phyloP scores from a whole-genome alignment of 2,329 filamentous ascomycete species.

The Sporothrix inflata region DNA sequence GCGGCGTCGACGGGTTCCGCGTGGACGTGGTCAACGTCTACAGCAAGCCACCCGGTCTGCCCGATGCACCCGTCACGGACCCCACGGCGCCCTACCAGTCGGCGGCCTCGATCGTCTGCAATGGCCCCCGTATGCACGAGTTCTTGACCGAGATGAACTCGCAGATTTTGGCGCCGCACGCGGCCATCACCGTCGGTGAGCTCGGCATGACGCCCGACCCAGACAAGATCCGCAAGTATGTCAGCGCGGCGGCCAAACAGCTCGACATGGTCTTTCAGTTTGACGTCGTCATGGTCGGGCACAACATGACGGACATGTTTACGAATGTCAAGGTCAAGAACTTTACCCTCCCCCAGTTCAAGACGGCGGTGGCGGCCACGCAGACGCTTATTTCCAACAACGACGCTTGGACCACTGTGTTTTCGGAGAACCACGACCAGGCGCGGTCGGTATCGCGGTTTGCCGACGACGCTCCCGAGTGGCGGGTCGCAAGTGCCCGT shows the following conservation, averaged over 20 bases:
- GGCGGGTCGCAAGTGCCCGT: slow-evolving; percentile 52
- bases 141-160: slow-evolving; percentile 68
- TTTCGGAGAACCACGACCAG: slow-evolving; percentile 67
- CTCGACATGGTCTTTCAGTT: slow-evolving; percentile 73
- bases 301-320: slow-evolving; percentile 52
- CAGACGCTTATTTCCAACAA: slow-evolving; percentile 56
- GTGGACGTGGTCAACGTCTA: slow-evolving; percentile 76
- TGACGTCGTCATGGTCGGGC: slow-evolving; percentile 64
- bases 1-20: slow-evolving; percentile 73
- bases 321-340: slow-evolving; percentile 48
- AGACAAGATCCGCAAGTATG: slow-evolving; percentile 61
- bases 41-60: slow-evolving; percentile 61
- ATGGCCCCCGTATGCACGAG: slow-evolving; percentile 70
- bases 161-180: slow-evolving; percentile 60
- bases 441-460: slow-evolving; percentile 59
- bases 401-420: slow-evolving; percentile 62
- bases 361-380: slow-evolving; percentile 50
- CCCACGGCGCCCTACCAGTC: slow-evolving; percentile 56
- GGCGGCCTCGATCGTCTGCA: slow-evolving; percentile 60
- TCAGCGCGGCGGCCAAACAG: slow-evolving; percentile 60
- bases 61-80: slow-evolving; percentile 54
- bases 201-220: slow-evolving; percentile 65
- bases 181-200: slow-evolving; percentile 71
- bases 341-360: slow-evolving; percentile 52
- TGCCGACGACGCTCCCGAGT: slow-evolving; percentile 48